Percentiles rank a stretch among this genome's conserved stretches.
These are phyloP conservation scores for Durotheca rogersii DNA, from an alignment of 495 filamentous ascomycete genomes.

Conservation along the genomic window DNA sequence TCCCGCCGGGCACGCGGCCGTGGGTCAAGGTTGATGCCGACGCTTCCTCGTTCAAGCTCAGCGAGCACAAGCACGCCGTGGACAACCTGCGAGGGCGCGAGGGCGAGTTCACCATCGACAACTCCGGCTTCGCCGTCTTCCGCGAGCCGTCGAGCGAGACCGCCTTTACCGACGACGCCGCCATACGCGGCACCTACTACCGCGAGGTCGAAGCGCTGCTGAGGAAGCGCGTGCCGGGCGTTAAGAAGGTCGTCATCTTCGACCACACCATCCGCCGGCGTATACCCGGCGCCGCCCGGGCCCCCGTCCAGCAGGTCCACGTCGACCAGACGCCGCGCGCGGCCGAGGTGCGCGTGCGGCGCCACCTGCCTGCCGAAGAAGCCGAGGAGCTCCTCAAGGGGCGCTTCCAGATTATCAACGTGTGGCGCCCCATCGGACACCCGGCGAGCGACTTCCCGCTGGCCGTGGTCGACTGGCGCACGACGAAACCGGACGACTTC, in stretches of 20 bases:
- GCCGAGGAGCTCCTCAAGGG: slow-evolving; percentile 58
- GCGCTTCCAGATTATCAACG: slow-evolving; percentile 78
- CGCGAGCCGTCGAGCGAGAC: slow-evolving; percentile 44
- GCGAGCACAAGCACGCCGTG: slow-evolving; percentile 31
- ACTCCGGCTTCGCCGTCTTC: slow-evolving; percentile 44
- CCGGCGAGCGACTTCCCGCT: slow-evolving; percentile 68
- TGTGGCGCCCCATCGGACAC: slow-evolving; percentile 74
- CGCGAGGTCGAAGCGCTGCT: slow-evolving; percentile 73
- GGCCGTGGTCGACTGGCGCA: slow-evolving; percentile 65
- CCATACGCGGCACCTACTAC: slow-evolving; percentile 70
- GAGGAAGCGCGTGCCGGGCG: slow-evolving; percentile 58
- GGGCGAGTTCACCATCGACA: slow-evolving; percentile 40
- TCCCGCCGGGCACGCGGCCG: slow-evolving; percentile 30
- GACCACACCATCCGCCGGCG: slow-evolving; percentile 81
- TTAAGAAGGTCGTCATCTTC: slow-evolving; percentile 70
- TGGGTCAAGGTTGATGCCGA: slow-evolving; percentile 47
- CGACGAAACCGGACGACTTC: slow-evolving; percentile 63
- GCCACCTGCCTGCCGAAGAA: slow-evolving; percentile 57
- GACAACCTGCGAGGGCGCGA: slow-evolving; percentile 33
- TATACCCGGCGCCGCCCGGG: slow-evolving; percentile 51
- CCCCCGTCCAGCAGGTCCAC: slow-evolving; percentile 72
- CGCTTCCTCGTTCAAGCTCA: slow-evolving; percentile 32
- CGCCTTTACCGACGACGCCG: slow-evolving; percentile 61
- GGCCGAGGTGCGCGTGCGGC: slow-evolving; percentile 61
- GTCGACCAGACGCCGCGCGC: slow-evolving; percentile 77